Conservation (phyloP, 164 flowering plant species). For the Liquidambar formosana region DNA sequence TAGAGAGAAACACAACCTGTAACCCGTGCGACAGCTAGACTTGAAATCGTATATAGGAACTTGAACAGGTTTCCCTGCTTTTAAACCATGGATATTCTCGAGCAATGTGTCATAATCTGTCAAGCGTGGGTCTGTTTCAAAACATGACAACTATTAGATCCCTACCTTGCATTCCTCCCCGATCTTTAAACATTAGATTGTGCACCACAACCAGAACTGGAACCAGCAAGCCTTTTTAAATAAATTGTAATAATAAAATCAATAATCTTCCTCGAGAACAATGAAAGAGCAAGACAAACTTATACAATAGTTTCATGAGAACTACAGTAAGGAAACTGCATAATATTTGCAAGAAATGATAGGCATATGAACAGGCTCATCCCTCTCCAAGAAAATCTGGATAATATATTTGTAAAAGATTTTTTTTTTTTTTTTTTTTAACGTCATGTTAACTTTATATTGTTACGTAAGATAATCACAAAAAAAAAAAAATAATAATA, state of each 20-base stretch:
- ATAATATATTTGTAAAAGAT: too few relatives aligned
- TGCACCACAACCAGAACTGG: not conserved
- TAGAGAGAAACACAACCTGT: conserved; percentile 55
- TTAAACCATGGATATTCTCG: conserved; percentile 74
- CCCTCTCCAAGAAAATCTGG: too few relatives aligned
- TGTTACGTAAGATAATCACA: too few relatives aligned
- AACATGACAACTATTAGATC: conserved; percentile 18
- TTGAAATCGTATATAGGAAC: conserved; percentile 98
- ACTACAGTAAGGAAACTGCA: too few relatives aligned
- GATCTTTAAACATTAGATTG: not conserved
- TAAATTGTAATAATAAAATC: not conserved
- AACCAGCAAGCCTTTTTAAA: not conserved
- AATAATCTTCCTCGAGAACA: not conserved
- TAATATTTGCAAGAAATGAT: too few relatives aligned
- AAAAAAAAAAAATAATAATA: too few relatives aligned
- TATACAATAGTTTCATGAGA: not conserved
- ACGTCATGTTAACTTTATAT: too few relatives aligned
- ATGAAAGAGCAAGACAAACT: not conserved
- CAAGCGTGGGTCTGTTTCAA: conserved; percentile 85
- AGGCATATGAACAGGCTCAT: too few relatives aligned
- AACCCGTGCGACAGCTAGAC: conserved; percentile 83
- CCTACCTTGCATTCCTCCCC: not conserved
- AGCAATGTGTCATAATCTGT: conserved; percentile 94
- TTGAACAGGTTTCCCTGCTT: conserved; percentile 75
- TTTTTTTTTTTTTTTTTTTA: too few relatives aligned